phyloP scores from a whole-genome alignment of 1,139 yeast species.

The Saccharomyces hybrid region DNA sequence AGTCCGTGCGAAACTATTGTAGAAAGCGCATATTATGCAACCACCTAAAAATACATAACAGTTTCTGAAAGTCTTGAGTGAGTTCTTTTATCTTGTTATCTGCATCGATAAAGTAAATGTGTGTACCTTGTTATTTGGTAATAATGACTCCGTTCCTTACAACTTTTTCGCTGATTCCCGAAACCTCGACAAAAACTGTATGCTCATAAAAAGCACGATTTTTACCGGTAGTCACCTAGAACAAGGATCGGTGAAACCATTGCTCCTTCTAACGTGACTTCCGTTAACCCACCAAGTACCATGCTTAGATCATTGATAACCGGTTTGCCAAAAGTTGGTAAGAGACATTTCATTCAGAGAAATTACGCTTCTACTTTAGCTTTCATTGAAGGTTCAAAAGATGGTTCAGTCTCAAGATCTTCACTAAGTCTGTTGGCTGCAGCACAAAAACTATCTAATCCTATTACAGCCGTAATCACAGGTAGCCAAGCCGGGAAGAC shows the following conservation, averaged over 20 bases:
- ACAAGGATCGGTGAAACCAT: not conserved
- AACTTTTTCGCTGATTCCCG: not conserved
- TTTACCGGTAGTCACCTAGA: not conserved
- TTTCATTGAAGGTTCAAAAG: constrained; percentile 52
- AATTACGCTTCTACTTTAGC: constrained; percentile 59
- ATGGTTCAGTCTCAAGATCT: constrained; percentile 52
- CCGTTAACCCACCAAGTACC: not conserved
- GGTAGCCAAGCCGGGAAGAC: constrained; percentile 48
- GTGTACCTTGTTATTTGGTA: not conserved
- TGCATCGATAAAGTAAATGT: too few species aligned
- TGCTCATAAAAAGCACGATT: too few species aligned
- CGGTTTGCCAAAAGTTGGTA: not conserved
- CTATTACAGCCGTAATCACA: constrained; percentile 53
- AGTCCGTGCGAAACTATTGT: not conserved
- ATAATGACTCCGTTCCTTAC: not conserved
- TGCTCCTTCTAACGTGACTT: not conserved
- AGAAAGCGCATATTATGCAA: too few species aligned
- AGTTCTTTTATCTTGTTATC: too few species aligned
- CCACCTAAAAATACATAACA: too few species aligned
- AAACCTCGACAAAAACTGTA: not conserved
- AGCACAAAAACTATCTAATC: constrained; percentile 56
- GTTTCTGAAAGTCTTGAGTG: too few species aligned
- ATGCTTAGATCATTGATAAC: not conserved
- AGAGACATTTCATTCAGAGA: not conserved
- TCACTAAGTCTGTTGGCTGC: constrained; percentile 62